Conservation (phyloP, 106 monocot genomes). For the Phalaenopsis aphrodite region DNA sequence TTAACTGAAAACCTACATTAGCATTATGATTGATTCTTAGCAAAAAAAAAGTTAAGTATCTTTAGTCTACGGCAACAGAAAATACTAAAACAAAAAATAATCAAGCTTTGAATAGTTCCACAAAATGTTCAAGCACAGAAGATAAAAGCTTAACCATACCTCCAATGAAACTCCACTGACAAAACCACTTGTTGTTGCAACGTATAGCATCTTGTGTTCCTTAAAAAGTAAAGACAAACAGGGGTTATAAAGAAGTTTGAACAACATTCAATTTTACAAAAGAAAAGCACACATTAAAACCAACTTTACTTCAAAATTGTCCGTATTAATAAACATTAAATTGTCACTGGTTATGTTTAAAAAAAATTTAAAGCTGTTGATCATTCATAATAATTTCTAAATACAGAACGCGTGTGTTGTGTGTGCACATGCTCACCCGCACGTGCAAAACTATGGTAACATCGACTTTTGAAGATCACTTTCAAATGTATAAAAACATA, state of each 20-base stretch:
- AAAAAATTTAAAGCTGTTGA: background rate
- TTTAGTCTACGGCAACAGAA: background rate
- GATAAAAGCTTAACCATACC: constrained; percentile 24
- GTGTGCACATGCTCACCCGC: too few species aligned
- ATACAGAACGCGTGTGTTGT: too few species aligned
- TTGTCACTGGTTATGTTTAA: background rate
- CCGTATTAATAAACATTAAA: background rate
- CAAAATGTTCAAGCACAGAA: background rate
- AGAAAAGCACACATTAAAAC: background rate
- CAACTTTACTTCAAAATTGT: background rate
- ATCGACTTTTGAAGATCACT: too few species aligned
- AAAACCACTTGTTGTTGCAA: constrained; percentile 72
- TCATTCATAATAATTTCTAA: background rate
- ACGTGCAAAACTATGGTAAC: too few species aligned
- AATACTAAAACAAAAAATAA: background rate
- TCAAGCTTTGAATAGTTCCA: background rate
- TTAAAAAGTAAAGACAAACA: constrained; percentile 4
- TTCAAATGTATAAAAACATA: too few species aligned
- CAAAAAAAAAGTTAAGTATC: background rate
- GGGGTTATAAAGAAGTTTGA: background rate
- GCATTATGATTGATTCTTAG: background rate
- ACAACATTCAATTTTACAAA: background rate
- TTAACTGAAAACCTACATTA: background rate
- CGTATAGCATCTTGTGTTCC: constrained; percentile 56
- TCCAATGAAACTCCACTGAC: constrained; percentile 61